phyloP scores from a whole-genome alignment of 2,329 filamentous ascomycete genomes.

The Sporothrix pseudoabietina region DNA sequence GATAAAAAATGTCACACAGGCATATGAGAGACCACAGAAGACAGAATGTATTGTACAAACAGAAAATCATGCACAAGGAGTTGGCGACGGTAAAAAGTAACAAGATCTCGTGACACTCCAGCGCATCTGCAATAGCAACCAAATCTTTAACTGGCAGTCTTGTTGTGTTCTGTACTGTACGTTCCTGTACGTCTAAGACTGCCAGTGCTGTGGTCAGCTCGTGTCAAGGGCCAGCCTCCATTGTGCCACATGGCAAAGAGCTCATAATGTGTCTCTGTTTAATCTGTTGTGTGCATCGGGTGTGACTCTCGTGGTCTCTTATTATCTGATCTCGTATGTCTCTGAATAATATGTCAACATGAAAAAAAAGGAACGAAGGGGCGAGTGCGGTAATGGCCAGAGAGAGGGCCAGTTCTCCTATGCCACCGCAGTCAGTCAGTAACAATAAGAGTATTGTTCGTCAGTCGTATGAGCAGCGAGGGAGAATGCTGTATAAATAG shows the following conservation, averaged over 20 bases:
- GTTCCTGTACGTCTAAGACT: background rate
- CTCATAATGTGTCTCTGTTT: background rate
- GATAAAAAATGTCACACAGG: background rate
- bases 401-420: too few relatives aligned
- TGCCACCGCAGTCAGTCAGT: background rate
- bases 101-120: background rate
- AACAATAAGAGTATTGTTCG: background rate
- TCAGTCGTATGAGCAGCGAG: background rate
- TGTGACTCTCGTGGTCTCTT: background rate
- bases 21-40: background rate
- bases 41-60: too few relatives aligned
- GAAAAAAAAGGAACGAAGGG: slow-evolving; percentile 9
- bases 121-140: background rate
- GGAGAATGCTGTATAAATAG: background rate
- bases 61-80: background rate
- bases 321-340: background rate
- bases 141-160: background rate
- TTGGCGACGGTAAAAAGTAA: too few relatives aligned
- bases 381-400: too few relatives aligned
- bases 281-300: background rate
- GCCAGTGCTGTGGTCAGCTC: background rate
- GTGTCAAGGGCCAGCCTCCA: background rate
- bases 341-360: background rate
- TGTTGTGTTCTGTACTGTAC: background rate
- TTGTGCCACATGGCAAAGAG: background rate